phyloP scores from a whole-genome alignment of 106 monocot genomes.

The Chionographis japonica region DNA sequence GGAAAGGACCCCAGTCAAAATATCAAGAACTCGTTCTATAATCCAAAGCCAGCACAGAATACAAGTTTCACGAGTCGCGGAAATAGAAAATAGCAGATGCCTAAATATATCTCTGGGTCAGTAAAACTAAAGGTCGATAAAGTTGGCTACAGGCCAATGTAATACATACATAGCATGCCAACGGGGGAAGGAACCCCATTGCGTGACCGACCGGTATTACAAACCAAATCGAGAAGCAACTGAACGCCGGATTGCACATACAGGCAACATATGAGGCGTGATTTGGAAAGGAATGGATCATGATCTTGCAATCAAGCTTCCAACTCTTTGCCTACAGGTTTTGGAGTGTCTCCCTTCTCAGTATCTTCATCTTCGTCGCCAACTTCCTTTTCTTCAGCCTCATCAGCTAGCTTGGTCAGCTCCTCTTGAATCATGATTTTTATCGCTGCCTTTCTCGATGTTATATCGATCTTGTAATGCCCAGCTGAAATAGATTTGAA shows the following conservation, averaged over 20 bases:
- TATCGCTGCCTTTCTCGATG: constrained; percentile 49
- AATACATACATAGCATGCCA: neutral
- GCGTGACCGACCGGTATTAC: no score
- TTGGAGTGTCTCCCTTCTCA: constrained; percentile 11
- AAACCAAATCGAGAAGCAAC: neutral
- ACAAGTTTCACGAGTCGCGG: no score
- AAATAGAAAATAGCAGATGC: neutral
- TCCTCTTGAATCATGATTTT: constrained; percentile 73
- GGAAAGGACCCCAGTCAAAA: no score
- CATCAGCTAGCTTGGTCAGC: constrained; percentile 58
- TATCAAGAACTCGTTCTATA: no score
- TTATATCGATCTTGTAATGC: constrained; percentile 55
- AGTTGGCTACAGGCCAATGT: neutral
- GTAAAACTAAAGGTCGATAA: constrained; percentile 1
- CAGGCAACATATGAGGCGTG: no score
- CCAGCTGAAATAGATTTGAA: constrained; percentile 15
- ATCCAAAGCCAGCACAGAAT: no score
- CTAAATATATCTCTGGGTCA: neutral
- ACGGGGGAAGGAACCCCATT: no score
- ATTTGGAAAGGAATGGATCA: no score
- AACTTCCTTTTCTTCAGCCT: constrained; percentile 38
- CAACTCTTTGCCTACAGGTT: constrained; percentile 16
- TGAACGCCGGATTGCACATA: no score
- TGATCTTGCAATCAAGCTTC: constrained; percentile 6
- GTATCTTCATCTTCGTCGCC: constrained; percentile 36